A percentile compares a stretch with the other conserved stretches of the same genome.
phyloP scores from a whole-genome alignment of 768 basidiomycete species.

The Rhodocollybia butyracea region DNA sequence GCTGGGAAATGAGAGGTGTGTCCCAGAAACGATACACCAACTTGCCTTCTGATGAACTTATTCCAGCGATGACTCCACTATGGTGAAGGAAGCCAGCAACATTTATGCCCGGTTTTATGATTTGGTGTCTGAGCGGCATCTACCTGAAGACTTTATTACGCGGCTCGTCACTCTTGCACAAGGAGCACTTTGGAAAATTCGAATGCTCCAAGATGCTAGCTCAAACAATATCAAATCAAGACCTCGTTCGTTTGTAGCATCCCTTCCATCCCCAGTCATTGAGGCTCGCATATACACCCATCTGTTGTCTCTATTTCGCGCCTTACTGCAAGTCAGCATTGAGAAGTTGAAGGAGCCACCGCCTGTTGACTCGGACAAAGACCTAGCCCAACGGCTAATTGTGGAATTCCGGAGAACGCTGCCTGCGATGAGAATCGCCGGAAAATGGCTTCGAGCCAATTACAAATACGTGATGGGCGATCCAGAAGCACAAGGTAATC shows the following conservation, averaged over 20 bases:
- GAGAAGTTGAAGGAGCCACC: slow-evolving; percentile 57
- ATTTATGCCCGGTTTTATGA: slow-evolving; percentile 54
- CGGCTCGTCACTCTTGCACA: slow-evolving; percentile 72
- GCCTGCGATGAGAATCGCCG: slow-evolving; percentile 81
- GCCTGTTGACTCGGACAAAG: slow-evolving; percentile 51
- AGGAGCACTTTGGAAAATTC: slow-evolving; percentile 81
- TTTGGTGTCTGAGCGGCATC: slow-evolving; percentile 63
- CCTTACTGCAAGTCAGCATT: slow-evolving; percentile 63
- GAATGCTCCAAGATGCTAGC: slow-evolving; percentile 58
- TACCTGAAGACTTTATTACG: slow-evolving; percentile 74
- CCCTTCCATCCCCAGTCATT: slow-evolving; percentile 28
- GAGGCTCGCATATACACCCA: slow-evolving; percentile 70
- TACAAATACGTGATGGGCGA: slow-evolving; percentile 59
- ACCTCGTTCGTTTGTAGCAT: slow-evolving; percentile 20
- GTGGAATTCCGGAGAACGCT: slow-evolving; percentile 83
- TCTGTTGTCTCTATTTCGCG: slow-evolving; percentile 59
- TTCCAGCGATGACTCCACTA: slow-evolving; percentile 45
- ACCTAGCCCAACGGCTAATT: slow-evolving; percentile 79
- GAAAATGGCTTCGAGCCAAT: slow-evolving; percentile 87
- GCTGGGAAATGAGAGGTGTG: slow-evolving; percentile 55
- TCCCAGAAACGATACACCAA: slow-evolving; percentile 12
- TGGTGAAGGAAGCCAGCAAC: slow-evolving; percentile 42
- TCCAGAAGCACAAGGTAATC: slow-evolving; percentile 30
- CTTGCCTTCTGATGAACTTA: slow-evolving; percentile 10
- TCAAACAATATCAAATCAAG: slow-evolving; percentile 15